phyloP scores from a whole-genome alignment of 2,329 filamentous ascomycete species.

The Stachybotrys chlorohalonatus region DNA sequence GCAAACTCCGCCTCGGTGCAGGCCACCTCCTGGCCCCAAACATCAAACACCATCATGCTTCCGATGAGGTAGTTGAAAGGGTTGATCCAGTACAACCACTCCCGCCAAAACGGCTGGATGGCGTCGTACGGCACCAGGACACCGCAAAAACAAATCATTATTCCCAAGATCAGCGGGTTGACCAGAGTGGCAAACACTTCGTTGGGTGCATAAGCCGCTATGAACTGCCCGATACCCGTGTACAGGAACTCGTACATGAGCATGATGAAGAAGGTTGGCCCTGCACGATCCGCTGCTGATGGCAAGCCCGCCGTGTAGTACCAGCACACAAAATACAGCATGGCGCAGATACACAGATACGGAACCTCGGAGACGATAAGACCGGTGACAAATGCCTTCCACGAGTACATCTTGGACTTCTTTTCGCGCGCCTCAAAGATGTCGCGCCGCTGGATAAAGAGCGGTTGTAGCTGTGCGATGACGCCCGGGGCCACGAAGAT shows the following conservation, averaged over 20 bases:
- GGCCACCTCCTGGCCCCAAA: conserved; percentile 35
- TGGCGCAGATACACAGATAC: conserved; percentile 32
- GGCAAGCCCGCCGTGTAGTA: conserved; percentile 50
- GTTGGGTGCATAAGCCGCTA: conserved; percentile 55
- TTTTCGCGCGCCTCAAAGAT: conserved; percentile 52
- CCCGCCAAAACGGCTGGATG: conserved; percentile 58
- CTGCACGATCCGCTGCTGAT: conserved; percentile 31
- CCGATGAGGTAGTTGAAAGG: conserved; percentile 55
- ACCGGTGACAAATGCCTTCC: conserved; percentile 48
- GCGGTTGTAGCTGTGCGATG: conserved; percentile 48
- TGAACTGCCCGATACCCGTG: conserved; percentile 51
- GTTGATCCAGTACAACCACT: conserved; percentile 55
- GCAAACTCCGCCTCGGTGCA: conserved; percentile 42
- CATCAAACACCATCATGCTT: conserved; percentile 40
- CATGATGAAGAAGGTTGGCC: conserved; percentile 44
- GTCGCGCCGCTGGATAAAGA: conserved; percentile 47
- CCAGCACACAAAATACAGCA: conserved; percentile 45
- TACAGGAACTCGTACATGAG: conserved; percentile 52
- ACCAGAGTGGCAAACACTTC: conserved; percentile 49
- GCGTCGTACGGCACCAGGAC: conserved; percentile 59
- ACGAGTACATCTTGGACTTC: conserved; percentile 52
- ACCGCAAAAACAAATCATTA: conserved; percentile 64
- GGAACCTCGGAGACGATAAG: conserved; percentile 39
- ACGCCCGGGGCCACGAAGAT: conserved; percentile 52
- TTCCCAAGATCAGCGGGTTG: conserved; percentile 46